phyloP scores from a whole-genome alignment of 257 asterid species.

The Scutellaria galericulata region DNA sequence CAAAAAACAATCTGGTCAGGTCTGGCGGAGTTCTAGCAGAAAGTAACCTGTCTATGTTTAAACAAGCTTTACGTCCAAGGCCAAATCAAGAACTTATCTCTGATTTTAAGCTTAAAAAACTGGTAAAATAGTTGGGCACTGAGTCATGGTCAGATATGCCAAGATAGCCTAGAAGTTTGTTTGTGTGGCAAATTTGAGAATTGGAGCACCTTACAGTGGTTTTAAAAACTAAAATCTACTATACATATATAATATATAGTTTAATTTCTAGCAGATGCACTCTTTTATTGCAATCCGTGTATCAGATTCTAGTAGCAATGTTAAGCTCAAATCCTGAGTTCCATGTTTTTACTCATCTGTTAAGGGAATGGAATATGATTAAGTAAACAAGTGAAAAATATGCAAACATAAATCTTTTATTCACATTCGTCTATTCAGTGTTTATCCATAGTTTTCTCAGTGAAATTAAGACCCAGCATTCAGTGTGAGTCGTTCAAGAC shows the following conservation, averaged over 20 bases:
- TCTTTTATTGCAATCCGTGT: not conserved
- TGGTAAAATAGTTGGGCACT: not conserved
- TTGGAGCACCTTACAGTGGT: conserved; percentile 3
- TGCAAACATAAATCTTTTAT: not conserved
- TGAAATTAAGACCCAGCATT: too few species aligned
- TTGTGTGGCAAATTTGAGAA: not conserved
- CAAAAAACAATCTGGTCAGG: not conserved
- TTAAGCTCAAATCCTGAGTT: not conserved
- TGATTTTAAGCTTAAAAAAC: not conserved
- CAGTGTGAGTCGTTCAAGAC: too few species aligned
- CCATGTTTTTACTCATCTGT: not conserved
- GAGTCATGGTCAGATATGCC: not conserved
- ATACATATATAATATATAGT: not conserved
- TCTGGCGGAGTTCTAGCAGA: not conserved
- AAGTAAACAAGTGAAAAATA: not conserved
- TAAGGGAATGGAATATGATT: not conserved
- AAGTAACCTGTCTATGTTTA: not conserved
- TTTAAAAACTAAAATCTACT: not conserved
- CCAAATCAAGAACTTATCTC: not conserved
- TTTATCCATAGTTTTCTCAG: not conserved
- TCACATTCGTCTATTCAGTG: not conserved
- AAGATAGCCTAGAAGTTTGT: not conserved
- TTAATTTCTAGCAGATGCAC: not conserved
- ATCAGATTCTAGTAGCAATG: not conserved
- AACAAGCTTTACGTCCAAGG: not conserved